phyloP scores from a whole-genome alignment of 2,329 filamentous ascomycete species.

The Fusarium pseudoanthophilum region DNA sequence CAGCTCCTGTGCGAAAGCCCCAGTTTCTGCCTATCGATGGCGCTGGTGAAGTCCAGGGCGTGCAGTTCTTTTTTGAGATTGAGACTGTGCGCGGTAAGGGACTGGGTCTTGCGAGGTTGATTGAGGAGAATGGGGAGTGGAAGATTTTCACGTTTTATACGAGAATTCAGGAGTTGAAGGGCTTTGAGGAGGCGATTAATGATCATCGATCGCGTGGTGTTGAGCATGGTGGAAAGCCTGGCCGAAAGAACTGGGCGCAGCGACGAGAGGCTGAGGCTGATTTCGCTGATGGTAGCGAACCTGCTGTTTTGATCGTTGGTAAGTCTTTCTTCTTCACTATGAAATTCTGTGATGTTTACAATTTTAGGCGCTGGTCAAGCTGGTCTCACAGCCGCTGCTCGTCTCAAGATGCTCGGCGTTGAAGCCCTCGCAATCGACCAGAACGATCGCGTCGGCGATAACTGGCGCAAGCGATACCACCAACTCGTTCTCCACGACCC shows the following conservation, averaged over 20 bases:
- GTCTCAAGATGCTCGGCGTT: slow-evolving; percentile 68
- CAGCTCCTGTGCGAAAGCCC: slow-evolving; percentile 55
- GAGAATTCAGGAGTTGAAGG: slow-evolving; percentile 63
- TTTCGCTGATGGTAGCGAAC: slow-evolving; percentile 60
- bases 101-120: slow-evolving; percentile 65
- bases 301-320: slow-evolving; percentile 71
- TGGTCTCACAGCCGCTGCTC: slow-evolving; percentile 66
- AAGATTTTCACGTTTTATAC: slow-evolving; percentile 74
- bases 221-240: slow-evolving; percentile 62
- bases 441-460: slow-evolving; percentile 69
- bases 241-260: slow-evolving; percentile 70
- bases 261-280: slow-evolving; percentile 59
- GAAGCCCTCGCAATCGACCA: slow-evolving; percentile 67
- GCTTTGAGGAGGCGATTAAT: slow-evolving; percentile 61
- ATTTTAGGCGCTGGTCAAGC: slow-evolving; percentile 66
- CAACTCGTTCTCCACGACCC: slow-evolving; percentile 76
- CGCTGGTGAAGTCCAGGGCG: slow-evolving; percentile 58
- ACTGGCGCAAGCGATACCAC: slow-evolving; percentile 71
- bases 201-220: slow-evolving; percentile 64
- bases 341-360: not conserved
- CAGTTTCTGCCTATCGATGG: slow-evolving; percentile 60
- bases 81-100: slow-evolving; percentile 65
- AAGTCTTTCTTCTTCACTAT: slow-evolving; percentile 31
- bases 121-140: slow-evolving; percentile 60
- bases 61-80: slow-evolving; percentile 67